phyloP scores from a whole-genome alignment of 2,329 filamentous ascomycete genomes.

The Neonectria hederae region DNA sequence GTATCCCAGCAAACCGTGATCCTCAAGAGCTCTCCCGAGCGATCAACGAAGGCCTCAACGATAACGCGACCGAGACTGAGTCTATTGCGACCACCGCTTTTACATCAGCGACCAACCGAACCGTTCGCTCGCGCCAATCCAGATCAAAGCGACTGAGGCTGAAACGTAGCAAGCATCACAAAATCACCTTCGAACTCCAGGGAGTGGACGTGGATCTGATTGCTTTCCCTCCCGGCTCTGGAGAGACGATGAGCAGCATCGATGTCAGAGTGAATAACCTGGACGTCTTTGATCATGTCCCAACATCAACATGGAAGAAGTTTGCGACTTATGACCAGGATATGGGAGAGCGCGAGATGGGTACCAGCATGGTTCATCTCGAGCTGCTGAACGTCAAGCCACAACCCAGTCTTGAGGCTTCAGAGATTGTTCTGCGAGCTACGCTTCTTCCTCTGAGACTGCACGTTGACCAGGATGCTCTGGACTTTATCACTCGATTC shows the following conservation, averaged over 20 bases:
- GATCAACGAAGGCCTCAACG: conserved; percentile 90
- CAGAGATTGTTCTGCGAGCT: conserved; percentile 85
- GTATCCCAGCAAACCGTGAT: conserved; percentile 86
- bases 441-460: conserved; percentile 85
- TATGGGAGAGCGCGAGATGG: conserved; percentile 84
- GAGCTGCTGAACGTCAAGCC: conserved; percentile 90
- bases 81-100: conserved; percentile 82
- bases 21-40: conserved; percentile 81
- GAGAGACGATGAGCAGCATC: conserved; percentile 87
- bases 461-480: conserved; percentile 95
- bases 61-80: conserved; percentile 87
- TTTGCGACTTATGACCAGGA: conserved; percentile 95
- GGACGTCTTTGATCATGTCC: conserved; percentile 93
- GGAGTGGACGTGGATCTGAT: conserved; percentile 86
- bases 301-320: conserved; percentile 97
- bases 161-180: conserved; percentile 87
- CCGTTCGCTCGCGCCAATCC: conserved; percentile 52
- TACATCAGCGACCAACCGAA: conserved; percentile 65
- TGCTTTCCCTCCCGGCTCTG: conserved; percentile 77
- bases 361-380: conserved; percentile 88
- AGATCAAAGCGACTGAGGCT: conserved; percentile 75
- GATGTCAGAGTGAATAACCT: conserved; percentile 84
- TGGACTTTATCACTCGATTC: conserved; percentile 97
- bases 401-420: conserved; percentile 82
- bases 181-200: conserved; percentile 92